Base-by-base conservation (phyloP, 192 early-diverging fungal species). In the Rhizophagus clarus region DNA sequence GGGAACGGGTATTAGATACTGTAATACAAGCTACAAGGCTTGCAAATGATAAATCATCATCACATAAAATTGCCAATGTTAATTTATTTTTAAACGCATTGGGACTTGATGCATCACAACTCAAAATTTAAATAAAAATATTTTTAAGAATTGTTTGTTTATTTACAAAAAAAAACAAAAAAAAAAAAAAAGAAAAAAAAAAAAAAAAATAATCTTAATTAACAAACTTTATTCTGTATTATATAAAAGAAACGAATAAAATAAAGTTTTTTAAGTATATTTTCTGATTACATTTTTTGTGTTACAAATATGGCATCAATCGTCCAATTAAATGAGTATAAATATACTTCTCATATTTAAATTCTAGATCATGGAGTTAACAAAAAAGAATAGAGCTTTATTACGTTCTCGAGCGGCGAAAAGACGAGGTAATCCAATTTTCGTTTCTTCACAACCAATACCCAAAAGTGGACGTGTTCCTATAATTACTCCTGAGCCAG, bases 41-140 rank as follows among this genome's bases (percentile, higher is more conserved):
- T 56, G 80, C 87, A 29, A 86, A 77, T 37, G 90, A 89, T 40
- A 86, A 90, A 85, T 90, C 88, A 32, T 90, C 88, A 29, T 89
- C 84, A 14, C 93, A 89, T 76, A 88, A 86, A 78, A 94, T 86
- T 60, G 89, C 87, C 40, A 98, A 98, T 82, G 95, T 97, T 68
- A 97, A 99, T 83, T 76, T 99, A 80, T 99, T 99, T 84, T 86
- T 99, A 77, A 96, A 97, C 84, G 96, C 98, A 2, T 89, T 99
- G 42, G 97, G 97, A 1, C 82, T 99, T 77, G 96, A 97, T 88
- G 95, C 95, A 12, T 89, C 88, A 26, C 94, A 95, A 83, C 85
- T 97, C 8, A 60, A 82, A 34, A 31, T 76, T 42, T 76, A 72
- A 76, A 79, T 40, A 51, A 56, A 56, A 56, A 56, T 56, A 20